A percentile compares a stretch with the other conserved stretches of the same genome.
These are phyloP conservation scores for Crucibulum laeve DNA, from an alignment of 768 basidiomycete species.

Conservation along the genomic window DNA sequence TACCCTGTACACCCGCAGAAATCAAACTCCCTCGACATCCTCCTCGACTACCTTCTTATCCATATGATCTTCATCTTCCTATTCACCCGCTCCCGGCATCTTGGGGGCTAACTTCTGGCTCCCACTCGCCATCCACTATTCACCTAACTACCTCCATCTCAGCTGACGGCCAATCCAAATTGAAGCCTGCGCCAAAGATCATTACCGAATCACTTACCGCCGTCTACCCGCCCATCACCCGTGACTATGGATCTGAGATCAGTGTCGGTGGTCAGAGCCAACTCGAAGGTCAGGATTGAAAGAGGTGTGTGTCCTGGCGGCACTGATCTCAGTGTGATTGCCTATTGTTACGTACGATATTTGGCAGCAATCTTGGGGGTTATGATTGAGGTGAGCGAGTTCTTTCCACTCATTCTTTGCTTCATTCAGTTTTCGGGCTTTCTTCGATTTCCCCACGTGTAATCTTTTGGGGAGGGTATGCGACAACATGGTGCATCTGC, in stretches of 20 bases:
- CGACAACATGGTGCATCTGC: no score
- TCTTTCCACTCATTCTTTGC: constrained; percentile 8
- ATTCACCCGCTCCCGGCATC: constrained; percentile 79
- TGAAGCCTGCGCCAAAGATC: constrained; percentile 79
- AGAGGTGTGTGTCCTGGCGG: constrained; percentile 94
- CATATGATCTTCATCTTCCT: constrained; percentile 91
- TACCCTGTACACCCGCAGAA: constrained; percentile 42
- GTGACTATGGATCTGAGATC: constrained; percentile 94
- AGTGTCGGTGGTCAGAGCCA: constrained; percentile 83
- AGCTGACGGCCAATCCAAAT: constrained; percentile 17
- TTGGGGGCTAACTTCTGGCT: constrained; percentile 66
- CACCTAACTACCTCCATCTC: constrained; percentile 41
- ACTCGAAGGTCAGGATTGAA: constrained; percentile 80
- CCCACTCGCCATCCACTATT: constrained; percentile 70
- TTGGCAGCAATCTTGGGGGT: constrained; percentile 85
- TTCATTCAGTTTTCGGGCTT: no score
- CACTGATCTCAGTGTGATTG: constrained; percentile 90
- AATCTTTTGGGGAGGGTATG: no score
- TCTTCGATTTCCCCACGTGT: no score
- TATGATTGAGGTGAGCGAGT: constrained; percentile 91
- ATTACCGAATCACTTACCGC: constrained; percentile 79
- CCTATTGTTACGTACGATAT: constrained; percentile 83
- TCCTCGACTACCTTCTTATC: constrained; percentile 93
- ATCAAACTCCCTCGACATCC: constrained; percentile 93
- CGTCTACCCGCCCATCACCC: constrained; percentile 78